A percentile compares a stretch with the other conserved stretches of the same genome.
phyloP scores from a whole-genome alignment of 2,329 filamentous ascomycete genomes.

The Penicillium brasilianum region DNA sequence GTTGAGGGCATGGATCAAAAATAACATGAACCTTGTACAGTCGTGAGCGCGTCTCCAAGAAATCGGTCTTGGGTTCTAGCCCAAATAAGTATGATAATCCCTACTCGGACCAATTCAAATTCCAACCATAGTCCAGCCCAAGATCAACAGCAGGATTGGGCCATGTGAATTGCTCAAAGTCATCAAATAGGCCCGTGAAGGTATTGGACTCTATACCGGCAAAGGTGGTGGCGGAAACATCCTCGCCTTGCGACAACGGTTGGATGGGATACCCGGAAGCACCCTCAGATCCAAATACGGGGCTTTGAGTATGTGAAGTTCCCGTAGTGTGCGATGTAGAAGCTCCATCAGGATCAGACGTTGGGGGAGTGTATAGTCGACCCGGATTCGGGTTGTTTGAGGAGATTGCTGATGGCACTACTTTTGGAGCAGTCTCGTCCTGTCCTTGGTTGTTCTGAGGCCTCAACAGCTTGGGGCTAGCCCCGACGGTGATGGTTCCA shows the following conservation, averaged over 20 bases:
- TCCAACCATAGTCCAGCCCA: slow-evolving; percentile 48
- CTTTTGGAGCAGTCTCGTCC: slow-evolving; percentile 19
- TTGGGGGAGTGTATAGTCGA: slow-evolving; percentile 33
- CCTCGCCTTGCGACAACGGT: slow-evolving; percentile 29
- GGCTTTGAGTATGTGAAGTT: slow-evolving; percentile 5
- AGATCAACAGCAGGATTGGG: slow-evolving; percentile 37
- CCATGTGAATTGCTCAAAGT: slow-evolving; percentile 34
- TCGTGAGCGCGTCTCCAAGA: too few species aligned
- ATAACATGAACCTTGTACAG: too few species aligned
- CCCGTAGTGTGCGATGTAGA: slow-evolving; percentile 6
- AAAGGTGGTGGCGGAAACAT: slow-evolving; percentile 24
- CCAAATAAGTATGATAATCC: not conserved
- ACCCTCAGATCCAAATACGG: slow-evolving; percentile 2
- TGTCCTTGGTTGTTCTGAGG: slow-evolving; percentile 14
- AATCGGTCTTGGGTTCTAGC: too few species aligned
- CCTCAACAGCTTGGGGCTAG: slow-evolving; percentile 39
- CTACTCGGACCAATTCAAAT: slow-evolving; percentile 44
- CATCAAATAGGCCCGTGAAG: slow-evolving; percentile 32
- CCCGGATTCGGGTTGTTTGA: slow-evolving; percentile 18
- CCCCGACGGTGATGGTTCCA: slow-evolving; percentile 49
- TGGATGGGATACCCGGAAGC: slow-evolving; percentile 23
- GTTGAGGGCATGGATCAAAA: too few species aligned
- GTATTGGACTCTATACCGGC: slow-evolving; percentile 30
- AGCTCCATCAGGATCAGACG: slow-evolving; percentile 29
- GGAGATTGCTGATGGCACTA: not conserved